Evolutionary conservation across 495 filamentous ascomycete genomes (phyloP).

Genomic region (Chaetomidium leptoderma): DNA sequence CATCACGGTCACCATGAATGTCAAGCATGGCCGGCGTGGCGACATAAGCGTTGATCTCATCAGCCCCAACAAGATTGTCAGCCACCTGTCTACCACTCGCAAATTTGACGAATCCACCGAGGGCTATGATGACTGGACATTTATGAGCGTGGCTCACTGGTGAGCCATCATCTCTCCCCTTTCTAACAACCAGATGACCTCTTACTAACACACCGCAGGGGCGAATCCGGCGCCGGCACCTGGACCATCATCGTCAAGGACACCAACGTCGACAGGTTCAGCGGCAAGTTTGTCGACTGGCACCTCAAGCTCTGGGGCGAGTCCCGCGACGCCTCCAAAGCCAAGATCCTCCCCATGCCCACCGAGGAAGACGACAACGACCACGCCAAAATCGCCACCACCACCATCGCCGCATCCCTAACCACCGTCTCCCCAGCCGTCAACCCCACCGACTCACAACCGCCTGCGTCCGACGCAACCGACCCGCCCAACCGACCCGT

Average conservation of each 20-base stretch:
- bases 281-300: slow-evolving; percentile 84
- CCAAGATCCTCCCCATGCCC: slow-evolving; percentile 73
- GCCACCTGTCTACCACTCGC: slow-evolving; percentile 74
- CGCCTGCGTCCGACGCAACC: slow-evolving; percentile 65
- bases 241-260: slow-evolving; percentile 94
- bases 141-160: slow-evolving; percentile 97
- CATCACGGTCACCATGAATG: slow-evolving; percentile 96
- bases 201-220: slow-evolving; percentile 52
- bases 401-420: slow-evolving; percentile 37
- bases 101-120: slow-evolving; percentile 54
- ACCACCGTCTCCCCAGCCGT: slow-evolving; percentile 37
- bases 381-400: slow-evolving; percentile 55
- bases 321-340: slow-evolving; percentile 65
- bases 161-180: slow-evolving; percentile 34
- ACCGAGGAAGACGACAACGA: slow-evolving; percentile 77
- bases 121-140: slow-evolving; percentile 97
- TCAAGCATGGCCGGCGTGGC: slow-evolving; percentile 77
- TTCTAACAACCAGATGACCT: slow-evolving; percentile 12
- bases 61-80: slow-evolving; percentile 75
- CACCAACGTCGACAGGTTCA: slow-evolving; percentile 67
- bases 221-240: slow-evolving; percentile 77
- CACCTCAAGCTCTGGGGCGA: slow-evolving; percentile 93
- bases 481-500: slow-evolving; percentile 78
- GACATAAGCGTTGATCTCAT: slow-evolving; percentile 91
- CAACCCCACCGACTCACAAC: slow-evolving; percentile 43